phyloP scores from a whole-genome alignment of 345 rosid genomes.

The Arabidopsis arenosa region DNA sequence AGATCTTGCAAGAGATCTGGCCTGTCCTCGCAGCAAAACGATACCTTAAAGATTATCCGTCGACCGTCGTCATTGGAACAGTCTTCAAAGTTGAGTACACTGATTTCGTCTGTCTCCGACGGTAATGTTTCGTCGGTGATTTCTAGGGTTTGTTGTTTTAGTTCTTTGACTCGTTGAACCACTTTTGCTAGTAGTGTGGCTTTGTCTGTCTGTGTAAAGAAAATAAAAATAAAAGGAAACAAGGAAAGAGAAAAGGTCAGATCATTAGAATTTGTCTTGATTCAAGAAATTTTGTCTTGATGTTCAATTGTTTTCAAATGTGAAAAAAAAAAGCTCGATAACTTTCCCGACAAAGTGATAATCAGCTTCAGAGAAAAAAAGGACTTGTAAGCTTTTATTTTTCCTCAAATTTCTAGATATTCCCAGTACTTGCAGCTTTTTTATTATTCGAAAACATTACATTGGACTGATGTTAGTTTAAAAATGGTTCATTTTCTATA shows the following conservation, averaged over 20 bases:
- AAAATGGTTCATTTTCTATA: neutral
- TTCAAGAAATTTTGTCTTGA: constrained; percentile 22
- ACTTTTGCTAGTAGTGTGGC: constrained; percentile 92
- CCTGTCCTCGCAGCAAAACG: constrained; percentile 88
- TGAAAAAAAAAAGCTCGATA: constrained; percentile 42
- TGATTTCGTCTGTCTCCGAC: constrained; percentile 82
- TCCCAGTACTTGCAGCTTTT: constrained; percentile 33
- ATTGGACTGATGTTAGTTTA: neutral
- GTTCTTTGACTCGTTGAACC: constrained; percentile 84
- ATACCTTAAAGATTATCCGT: constrained; percentile 70
- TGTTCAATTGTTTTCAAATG: constrained; percentile 13
- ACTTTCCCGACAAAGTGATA: constrained; percentile 53
- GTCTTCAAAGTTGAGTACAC: constrained; percentile 61
- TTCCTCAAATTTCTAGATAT: constrained; percentile 28
- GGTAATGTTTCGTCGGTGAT: constrained; percentile 70
- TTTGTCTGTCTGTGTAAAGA: constrained; percentile 73
- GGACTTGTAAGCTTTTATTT: constrained; percentile 26
- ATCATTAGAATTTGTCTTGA: constrained; percentile 21
- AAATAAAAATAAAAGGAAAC: neutral
- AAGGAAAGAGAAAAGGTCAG: constrained; percentile 5
- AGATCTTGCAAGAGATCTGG: constrained; percentile 76
- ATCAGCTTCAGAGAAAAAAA: constrained; percentile 33
- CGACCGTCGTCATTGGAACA: constrained; percentile 59
- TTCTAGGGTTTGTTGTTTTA: constrained; percentile 74
- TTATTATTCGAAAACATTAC: constrained; percentile 19